A percentile compares a stretch with the other conserved stretches of the same genome.
phyloP scores from a whole-genome alignment of 2,329 filamentous ascomycete genomes.

The Aspergillus intermedius region DNA sequence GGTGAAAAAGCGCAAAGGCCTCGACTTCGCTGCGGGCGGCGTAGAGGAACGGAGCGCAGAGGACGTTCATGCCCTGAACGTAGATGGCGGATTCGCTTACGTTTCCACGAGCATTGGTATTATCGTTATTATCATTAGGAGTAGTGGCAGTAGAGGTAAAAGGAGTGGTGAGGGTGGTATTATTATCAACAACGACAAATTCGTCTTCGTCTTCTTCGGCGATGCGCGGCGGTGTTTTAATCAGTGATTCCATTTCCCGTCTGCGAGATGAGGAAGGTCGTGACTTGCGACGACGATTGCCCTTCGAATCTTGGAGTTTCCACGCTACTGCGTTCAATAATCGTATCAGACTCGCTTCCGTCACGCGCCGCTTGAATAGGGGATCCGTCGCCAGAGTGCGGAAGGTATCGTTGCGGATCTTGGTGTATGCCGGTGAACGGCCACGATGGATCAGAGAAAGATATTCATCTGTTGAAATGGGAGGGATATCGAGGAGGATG shows the following conservation, averaged over 20 bases:
- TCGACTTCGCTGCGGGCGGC: constrained; percentile 90
- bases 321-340: constrained; percentile 92
- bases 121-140: neutral
- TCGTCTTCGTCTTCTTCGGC: constrained; percentile 34
- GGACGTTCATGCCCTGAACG: constrained; percentile 97
- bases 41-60: constrained; percentile 92
- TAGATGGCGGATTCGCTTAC: constrained; percentile 71
- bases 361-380: constrained; percentile 91
- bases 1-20: constrained; percentile 85
- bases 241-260: constrained; percentile 41
- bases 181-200: constrained; percentile 42
- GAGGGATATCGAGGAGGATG: constrained; percentile 79
- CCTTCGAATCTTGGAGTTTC: constrained; percentile 73
- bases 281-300: constrained; percentile 27
- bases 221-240: constrained; percentile 33
- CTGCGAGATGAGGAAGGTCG: constrained; percentile 38
- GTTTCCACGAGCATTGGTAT: constrained; percentile 25
- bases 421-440: constrained; percentile 87
- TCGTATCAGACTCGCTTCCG: constrained; percentile 88
- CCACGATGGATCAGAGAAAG: constrained; percentile 86
- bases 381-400: constrained; percentile 93
- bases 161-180: neutral
- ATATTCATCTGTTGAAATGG: constrained; percentile 80
- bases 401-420: constrained; percentile 98
- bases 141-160: neutral